Percentiles rank a stretch among this genome's conserved stretches.
phyloP scores from a whole-genome alignment of 2,329 filamentous ascomycete genomes.

The Colletotrichum trifolii region DNA sequence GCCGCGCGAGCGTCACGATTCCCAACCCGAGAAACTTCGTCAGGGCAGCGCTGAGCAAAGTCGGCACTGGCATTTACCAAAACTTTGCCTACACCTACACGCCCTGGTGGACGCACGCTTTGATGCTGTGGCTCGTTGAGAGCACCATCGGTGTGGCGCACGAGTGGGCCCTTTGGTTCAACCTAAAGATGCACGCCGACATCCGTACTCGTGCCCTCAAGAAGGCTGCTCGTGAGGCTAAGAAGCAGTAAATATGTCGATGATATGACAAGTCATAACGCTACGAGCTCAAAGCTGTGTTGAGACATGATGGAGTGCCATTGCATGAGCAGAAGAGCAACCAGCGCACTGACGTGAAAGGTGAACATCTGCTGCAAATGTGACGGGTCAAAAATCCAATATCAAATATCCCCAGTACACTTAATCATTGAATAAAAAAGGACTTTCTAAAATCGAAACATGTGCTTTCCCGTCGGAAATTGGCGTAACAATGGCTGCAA shows the following conservation, averaged over 20 bases:
- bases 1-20: slow-evolving; percentile 79
- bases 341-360: too few relatives aligned
- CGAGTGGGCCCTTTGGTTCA: slow-evolving; percentile 59
- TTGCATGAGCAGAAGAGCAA: too few relatives aligned
- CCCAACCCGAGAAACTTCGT: slow-evolving; percentile 89
- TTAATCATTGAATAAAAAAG: too few relatives aligned
- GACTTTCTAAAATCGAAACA: too few relatives aligned
- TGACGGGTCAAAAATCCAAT: too few relatives aligned
- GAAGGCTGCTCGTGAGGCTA: slow-evolving; percentile 85
- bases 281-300: too few relatives aligned
- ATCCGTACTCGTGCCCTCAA: slow-evolving; percentile 85
- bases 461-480: too few relatives aligned
- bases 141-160: slow-evolving; percentile 64
- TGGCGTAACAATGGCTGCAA: neutral
- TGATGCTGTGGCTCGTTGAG: slow-evolving; percentile 87
- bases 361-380: too few relatives aligned
- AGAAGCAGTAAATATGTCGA: slow-evolving; percentile 60
- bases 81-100: slow-evolving; percentile 85
- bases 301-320: too few relatives aligned
- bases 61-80: slow-evolving; percentile 85
- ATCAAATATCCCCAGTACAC: too few relatives aligned
- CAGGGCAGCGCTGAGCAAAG: slow-evolving; percentile 78
- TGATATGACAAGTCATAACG: neutral
- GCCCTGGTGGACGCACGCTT: slow-evolving; percentile 90
- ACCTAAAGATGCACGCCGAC: slow-evolving; percentile 79